Percentiles rank a stretch among this genome's conserved stretches.
Conservation (phyloP, 345 rosid genomes). For the Streptanthus diversifolius region DNA sequence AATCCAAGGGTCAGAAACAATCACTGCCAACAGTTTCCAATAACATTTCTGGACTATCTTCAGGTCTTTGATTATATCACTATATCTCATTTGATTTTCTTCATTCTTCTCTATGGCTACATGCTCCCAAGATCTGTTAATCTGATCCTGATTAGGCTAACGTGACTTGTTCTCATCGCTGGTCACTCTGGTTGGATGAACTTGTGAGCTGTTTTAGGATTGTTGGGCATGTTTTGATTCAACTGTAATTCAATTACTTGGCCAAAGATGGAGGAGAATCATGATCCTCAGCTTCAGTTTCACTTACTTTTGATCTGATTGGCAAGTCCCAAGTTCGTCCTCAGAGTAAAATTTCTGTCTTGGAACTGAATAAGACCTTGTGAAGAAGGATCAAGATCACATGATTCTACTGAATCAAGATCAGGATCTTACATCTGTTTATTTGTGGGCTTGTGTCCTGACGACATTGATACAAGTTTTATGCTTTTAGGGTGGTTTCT, state of each 20-base stretch:
- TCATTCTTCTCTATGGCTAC: not conserved
- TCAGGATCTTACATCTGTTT: slow-evolving; percentile 27
- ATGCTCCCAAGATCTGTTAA: slow-evolving; percentile 27
- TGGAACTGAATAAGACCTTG: not conserved
- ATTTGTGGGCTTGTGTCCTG: not conserved
- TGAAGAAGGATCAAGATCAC: slow-evolving; percentile 24
- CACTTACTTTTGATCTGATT: slow-evolving; percentile 37
- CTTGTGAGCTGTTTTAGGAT: slow-evolving; percentile 2
- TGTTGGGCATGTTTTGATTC: slow-evolving; percentile 17
- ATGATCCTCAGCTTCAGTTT: slow-evolving; percentile 40
- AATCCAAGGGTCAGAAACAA: slow-evolving; percentile 52
- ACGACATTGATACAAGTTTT: not conserved
- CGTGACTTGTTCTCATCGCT: slow-evolving; percentile 19
- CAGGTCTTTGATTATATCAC: slow-evolving; percentile 48
- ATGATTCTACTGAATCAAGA: slow-evolving; percentile 17
- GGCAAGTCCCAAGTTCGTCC: not conserved
- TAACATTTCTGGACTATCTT: slow-evolving; percentile 62
- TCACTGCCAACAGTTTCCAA: slow-evolving; percentile 48
- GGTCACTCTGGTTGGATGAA: not conserved
- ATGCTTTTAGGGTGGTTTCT: slow-evolving; percentile 2
- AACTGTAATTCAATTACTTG: not conserved
- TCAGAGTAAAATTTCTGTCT: slow-evolving; percentile 16
- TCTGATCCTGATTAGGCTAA: slow-evolving; percentile 11
- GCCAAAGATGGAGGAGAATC: not conserved
- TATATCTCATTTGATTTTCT: not conserved